These are phyloP conservation scores for Henningerozyma blattae DNA, from an alignment of 805 yeast genomes.

Conservation along the genomic window DNA sequence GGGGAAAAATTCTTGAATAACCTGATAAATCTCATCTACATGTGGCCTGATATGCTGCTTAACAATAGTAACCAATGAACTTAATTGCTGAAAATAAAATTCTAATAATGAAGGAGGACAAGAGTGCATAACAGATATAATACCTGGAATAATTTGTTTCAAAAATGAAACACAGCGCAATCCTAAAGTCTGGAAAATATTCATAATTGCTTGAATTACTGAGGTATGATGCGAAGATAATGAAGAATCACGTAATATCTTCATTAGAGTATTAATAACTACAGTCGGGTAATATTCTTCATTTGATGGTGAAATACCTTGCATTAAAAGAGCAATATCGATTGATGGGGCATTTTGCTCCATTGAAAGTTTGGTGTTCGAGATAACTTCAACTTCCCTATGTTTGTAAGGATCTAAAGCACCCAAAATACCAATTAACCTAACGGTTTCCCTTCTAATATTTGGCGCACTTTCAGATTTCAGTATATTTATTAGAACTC, in stretches of 20 bases:
- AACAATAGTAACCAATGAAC: constrained; percentile 67
- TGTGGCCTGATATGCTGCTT: constrained; percentile 84
- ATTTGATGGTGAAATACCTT: constrained; percentile 83
- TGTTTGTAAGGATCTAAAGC: constrained; percentile 96
- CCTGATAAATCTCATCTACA: constrained; percentile 59
- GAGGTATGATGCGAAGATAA: constrained; percentile 78
- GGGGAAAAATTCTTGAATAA: constrained; percentile 63
- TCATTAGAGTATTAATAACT: constrained; percentile 75
- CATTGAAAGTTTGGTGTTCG: constrained; percentile 34
- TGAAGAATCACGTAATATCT: constrained; percentile 74
- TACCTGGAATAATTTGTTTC: constrained; percentile 79
- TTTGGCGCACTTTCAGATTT: constrained; percentile 67
- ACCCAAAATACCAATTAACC: constrained; percentile 84
- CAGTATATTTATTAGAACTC: constrained; percentile 68
- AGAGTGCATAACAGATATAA: constrained; percentile 70
- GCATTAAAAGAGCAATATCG: constrained; percentile 82
- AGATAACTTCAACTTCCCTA: constrained; percentile 72
- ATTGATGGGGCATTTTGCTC: constrained; percentile 84
- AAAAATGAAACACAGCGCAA: constrained; percentile 82
- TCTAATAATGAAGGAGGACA: constrained; percentile 73
- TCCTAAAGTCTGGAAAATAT: constrained; percentile 82
- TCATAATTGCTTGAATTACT: constrained; percentile 88
- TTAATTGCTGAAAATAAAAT: constrained; percentile 79
- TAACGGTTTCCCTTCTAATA: constrained; percentile 78
- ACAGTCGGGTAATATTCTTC: constrained; percentile 96